Percentiles rank a stretch among this genome's conserved stretches.
Evolutionary conservation across 2,329 filamentous ascomycete species (phyloP).

Genomic region (Coniella vitis): DNA sequence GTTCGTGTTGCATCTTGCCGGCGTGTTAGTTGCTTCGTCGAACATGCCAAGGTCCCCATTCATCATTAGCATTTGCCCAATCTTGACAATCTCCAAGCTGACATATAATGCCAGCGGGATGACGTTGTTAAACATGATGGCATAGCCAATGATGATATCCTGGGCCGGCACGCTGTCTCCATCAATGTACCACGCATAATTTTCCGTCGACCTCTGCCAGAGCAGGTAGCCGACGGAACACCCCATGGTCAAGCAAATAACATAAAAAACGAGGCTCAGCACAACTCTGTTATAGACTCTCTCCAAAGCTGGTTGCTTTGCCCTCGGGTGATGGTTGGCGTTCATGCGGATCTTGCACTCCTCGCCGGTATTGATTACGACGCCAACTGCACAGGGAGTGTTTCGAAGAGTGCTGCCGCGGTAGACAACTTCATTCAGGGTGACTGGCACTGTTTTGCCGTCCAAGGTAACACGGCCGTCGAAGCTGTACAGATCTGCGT

Average conservation of each 20-base stretch:
- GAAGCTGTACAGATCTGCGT: conserved; percentile 70
- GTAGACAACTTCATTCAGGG: conserved; percentile 76
- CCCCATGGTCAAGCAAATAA: conserved; percentile 70
- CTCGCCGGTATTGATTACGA: conserved; percentile 82
- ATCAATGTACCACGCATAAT: conserved; percentile 67
- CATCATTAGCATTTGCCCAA: conserved; percentile 70
- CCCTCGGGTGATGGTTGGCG: conserved; percentile 71
- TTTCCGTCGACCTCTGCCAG: conserved; percentile 64
- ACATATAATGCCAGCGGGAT: conserved; percentile 89
- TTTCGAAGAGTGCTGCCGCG: conserved; percentile 81
- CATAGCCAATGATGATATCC: conserved; percentile 79
- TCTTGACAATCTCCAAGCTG: conserved; percentile 79
- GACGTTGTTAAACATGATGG: conserved; percentile 96
- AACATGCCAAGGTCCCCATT: conserved; percentile 87
- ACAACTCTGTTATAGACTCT: conserved; percentile 69
- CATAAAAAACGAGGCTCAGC: conserved; percentile 71
- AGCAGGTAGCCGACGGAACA: conserved; percentile 76
- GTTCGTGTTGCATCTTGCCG: conserved; percentile 83
- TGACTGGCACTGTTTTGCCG: conserved; percentile 60
- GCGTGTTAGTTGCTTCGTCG: conserved; percentile 74
- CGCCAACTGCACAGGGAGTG: conserved; percentile 62
- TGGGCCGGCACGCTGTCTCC: conserved; percentile 65
- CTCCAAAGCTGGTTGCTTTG: conserved; percentile 70
- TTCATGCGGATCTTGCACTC: conserved; percentile 86
- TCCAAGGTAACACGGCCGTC: conserved; percentile 59